These are phyloP conservation scores for Russula ochroleuca DNA, from an alignment of 768 basidiomycete species.

Conservation along the genomic window DNA sequence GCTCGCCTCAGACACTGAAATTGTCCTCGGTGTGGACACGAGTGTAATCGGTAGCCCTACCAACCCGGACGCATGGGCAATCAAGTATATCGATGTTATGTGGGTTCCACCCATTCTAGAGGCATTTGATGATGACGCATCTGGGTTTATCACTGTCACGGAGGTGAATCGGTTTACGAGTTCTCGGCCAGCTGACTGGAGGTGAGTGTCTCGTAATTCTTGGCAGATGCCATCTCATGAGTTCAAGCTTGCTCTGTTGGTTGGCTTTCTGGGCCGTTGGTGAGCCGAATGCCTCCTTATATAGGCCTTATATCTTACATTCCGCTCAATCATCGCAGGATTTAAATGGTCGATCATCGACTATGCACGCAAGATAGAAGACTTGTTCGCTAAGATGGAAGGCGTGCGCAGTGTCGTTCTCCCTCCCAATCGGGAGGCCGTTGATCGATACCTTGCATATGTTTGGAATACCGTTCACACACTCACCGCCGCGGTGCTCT, in stretches of 20 bases:
- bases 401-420: slow-evolving; percentile 7
- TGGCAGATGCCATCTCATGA: not conserved
- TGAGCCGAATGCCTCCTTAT: not conserved
- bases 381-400: slow-evolving; percentile 20
- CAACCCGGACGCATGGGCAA: slow-evolving; percentile 31
- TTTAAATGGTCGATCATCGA: slow-evolving; percentile 17
- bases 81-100: slow-evolving; percentile 28
- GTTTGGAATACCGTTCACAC: slow-evolving; percentile 11
- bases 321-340: not conserved
- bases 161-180: slow-evolving; percentile 37
- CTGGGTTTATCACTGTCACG: slow-evolving; percentile 34
- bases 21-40: not conserved
- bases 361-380: slow-evolving; percentile 19
- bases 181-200: slow-evolving; percentile 32
- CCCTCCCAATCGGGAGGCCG: slow-evolving; percentile 8
- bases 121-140: slow-evolving; percentile 36
- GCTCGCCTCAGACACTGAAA: slow-evolving; percentile 10
- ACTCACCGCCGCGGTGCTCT: slow-evolving; percentile 5
- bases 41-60: too few relatives aligned
- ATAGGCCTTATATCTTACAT: not conserved
- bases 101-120: slow-evolving; percentile 32
- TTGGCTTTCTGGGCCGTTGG: slow-evolving; percentile 34
- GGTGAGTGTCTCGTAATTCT: slow-evolving; percentile 9
- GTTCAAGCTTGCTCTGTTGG: slow-evolving; percentile 32
- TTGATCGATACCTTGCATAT: not conserved